phyloP scores from a whole-genome alignment of 2,329 filamentous ascomycete genomes.

The Neonectria faginata region DNA sequence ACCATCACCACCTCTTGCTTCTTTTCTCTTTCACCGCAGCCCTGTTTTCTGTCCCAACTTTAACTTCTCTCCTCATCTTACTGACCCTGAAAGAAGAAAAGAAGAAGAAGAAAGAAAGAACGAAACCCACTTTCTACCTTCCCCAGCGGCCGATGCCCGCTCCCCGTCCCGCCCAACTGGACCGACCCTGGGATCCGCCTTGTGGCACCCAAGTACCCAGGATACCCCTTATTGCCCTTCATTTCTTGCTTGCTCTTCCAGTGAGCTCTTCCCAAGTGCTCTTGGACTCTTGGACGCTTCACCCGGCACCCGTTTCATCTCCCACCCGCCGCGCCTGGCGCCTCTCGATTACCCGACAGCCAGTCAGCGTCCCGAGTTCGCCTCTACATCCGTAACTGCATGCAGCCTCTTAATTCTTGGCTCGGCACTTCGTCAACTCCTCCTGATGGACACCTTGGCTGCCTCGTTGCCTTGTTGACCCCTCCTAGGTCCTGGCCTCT shows the following conservation, averaged over 20 bases:
- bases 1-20: not conserved
- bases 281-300: not conserved
- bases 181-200: conserved; percentile 6
- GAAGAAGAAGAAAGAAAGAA: not conserved
- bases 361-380: not conserved
- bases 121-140: not conserved
- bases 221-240: not conserved
- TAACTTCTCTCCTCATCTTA: not conserved
- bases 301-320: conserved; percentile 23
- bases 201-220: not conserved
- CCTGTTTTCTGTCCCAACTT: not conserved
- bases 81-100: not conserved
- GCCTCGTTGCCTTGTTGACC: conserved; percentile 11
- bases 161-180: conserved; percentile 12
- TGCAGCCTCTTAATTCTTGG: not conserved
- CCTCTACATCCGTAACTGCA: not conserved
- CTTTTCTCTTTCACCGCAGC: not conserved
- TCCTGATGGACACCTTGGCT: not conserved
- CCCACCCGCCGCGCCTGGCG: conserved; percentile 5
- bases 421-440: too few relatives aligned
- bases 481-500: not conserved
- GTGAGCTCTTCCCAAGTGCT: not conserved
- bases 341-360: conserved; percentile 3
- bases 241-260: not conserved
- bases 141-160: conserved; percentile 12